Base-by-base conservation (phyloP, 176 grass and related monocot species). In the Carex littledalei region DNA sequence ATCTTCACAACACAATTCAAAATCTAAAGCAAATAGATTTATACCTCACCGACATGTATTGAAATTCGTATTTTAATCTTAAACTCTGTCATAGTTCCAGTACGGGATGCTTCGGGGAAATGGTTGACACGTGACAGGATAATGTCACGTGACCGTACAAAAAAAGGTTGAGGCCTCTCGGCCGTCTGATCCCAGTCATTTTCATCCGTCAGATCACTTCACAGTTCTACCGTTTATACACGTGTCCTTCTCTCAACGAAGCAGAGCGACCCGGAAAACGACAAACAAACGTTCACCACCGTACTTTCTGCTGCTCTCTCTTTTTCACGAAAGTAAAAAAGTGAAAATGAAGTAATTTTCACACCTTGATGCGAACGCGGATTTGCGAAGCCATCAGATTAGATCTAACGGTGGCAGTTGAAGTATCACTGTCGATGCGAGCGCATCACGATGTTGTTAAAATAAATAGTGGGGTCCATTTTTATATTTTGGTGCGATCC, bases 221-320 rank as follows among this genome's bases (percentile, higher is more conserved):
- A 3, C 31, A 24, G 18, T 72, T 77, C 2, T 3, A 3, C 0
- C 61, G 49, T 31, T 20, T 41, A 6, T 11, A 61, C 53, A 63
- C 78, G 55, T 81, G 78, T 37, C 29, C 1, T 15, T 35, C 6
- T 57, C 26, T 9, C 18, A 63, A 5, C 16, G 78, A 39, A 11
- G 3, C 16, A 81, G 29, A n/a, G 49, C 78, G 34, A n/a, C 67
- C 57, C 75, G 57, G 12, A 81, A 81, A 81, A 81, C 78, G 55
- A 81, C 78, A 81, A 63, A n/a, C 1, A 70, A 70, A 43, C 35
- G 67, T 43, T 70, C 67, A 35, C 67, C 8, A 14, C 78, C 20
- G 22, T 21, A 21, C 78, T 80, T 80, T 80, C 54, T 62, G 21
- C 15, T 63, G 15, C 60, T 9, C 20, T 50, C 22, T 65, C 35